Percentiles rank a stretch among this genome's conserved stretches.
phyloP scores from a whole-genome alignment of 495 filamentous ascomycete genomes.

The Tuber microsphaerosporum region DNA sequence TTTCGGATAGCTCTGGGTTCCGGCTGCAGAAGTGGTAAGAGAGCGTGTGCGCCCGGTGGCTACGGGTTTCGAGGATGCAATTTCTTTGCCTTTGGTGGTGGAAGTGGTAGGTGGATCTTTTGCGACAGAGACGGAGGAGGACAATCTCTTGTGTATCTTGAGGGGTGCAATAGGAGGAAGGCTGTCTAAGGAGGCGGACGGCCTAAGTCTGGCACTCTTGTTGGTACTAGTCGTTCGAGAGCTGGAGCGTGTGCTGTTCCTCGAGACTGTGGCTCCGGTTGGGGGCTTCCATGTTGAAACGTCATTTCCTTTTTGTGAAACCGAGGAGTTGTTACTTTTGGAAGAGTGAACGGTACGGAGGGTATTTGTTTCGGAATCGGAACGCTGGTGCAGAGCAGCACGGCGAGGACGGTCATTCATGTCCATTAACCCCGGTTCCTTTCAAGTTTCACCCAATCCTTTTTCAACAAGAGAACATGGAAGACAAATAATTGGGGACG shows the following conservation, averaged over 20 bases:
- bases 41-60: conserved; percentile 8
- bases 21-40: conserved; percentile 8
- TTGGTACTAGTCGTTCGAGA: conserved; percentile 25
- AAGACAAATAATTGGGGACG: neutral
- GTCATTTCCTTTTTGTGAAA: conserved; percentile 35
- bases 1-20: conserved; percentile 29
- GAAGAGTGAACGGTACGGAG: conserved; percentile 31
- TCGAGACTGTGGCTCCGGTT: conserved; percentile 28
- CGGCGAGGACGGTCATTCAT: conserved; percentile 33
- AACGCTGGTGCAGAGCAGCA: conserved; percentile 37
- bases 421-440: conserved; percentile 25
- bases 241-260: conserved; percentile 33
- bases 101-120: conserved; percentile 12
- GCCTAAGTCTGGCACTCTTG: conserved; percentile 16
- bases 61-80: conserved; percentile 4
- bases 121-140: conserved; percentile 20
- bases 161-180: conserved; percentile 38
- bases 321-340: conserved; percentile 34
- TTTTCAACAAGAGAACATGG: conserved; percentile 24
- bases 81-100: conserved; percentile 1
- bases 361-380: conserved; percentile 40
- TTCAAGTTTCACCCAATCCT: conserved; percentile 16
- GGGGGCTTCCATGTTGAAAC: conserved; percentile 32
- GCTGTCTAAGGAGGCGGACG: conserved; percentile 31
- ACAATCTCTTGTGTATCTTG: conserved; percentile 36